Conservation (phyloP, 495 filamentous ascomycete genomes). For the Penicillium pulvis region DNA sequence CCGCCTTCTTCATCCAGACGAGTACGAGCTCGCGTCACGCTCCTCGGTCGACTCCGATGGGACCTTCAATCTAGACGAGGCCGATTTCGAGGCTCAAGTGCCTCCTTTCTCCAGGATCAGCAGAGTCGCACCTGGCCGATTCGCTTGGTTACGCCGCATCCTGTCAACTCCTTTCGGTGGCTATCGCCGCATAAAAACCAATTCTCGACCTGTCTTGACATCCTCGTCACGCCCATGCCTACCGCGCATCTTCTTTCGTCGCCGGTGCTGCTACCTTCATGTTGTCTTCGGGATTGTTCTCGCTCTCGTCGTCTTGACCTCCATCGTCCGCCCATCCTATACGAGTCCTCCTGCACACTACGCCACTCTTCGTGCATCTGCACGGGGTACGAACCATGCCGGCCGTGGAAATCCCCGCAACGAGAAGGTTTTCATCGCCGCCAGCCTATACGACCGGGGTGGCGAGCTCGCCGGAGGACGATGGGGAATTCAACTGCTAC, state of each 20-base stretch:
- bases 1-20: constrained; percentile 46
- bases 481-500: constrained; percentile 66
- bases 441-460: constrained; percentile 68
- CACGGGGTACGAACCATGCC: constrained; percentile 34
- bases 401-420: constrained; percentile 64
- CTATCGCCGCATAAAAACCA: constrained; percentile 38
- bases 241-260: constrained; percentile 55
- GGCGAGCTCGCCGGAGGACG: constrained; percentile 60
- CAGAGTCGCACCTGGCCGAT: constrained; percentile 11
- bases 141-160: constrained; percentile 32
- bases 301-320: constrained; percentile 54
- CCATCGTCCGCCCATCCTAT: constrained; percentile 62
- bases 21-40: constrained; percentile 48
- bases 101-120: constrained; percentile 31
- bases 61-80: constrained; percentile 51
- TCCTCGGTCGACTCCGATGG: constrained; percentile 49
- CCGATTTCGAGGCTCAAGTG: constrained; percentile 51
- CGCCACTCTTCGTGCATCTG: constrained; percentile 36
- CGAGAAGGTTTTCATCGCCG: constrained; percentile 75
- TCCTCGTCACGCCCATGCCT: constrained; percentile 28
- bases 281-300: constrained; percentile 68
- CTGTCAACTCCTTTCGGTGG: constrained; percentile 30
- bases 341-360: constrained; percentile 56
- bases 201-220: constrained; percentile 29
- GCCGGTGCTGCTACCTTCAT: constrained; percentile 63